Conservation (phyloP, 495 filamentous ascomycete genomes). For the Lophium mytilinum region DNA sequence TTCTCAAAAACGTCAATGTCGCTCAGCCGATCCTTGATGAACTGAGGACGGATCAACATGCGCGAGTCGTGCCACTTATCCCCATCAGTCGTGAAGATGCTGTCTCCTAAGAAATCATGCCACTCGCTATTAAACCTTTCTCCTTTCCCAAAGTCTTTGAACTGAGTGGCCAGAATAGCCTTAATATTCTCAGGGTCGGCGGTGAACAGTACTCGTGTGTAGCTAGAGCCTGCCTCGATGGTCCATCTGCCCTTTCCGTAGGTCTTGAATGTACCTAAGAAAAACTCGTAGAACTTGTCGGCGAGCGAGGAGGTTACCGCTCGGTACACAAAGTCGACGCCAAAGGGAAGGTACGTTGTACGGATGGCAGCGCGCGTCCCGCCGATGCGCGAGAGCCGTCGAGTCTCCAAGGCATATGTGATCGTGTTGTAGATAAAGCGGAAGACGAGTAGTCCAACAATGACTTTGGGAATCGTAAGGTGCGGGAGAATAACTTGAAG, state of each 20-base stretch:
- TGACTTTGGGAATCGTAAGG: not conserved
- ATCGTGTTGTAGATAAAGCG: not conserved
- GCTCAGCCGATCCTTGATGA: constrained; percentile 46
- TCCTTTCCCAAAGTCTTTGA: constrained; percentile 50
- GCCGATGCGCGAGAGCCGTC: constrained; percentile 18
- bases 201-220: constrained; percentile 41
- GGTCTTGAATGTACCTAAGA: constrained; percentile 42
- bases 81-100: constrained; percentile 54
- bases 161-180: constrained; percentile 47
- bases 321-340: constrained; percentile 52
- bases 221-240: constrained; percentile 41
- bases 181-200: constrained; percentile 52
- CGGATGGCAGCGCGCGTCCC: constrained; percentile 27
- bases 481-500: constrained; percentile 1
- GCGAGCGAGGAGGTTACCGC: constrained; percentile 43
- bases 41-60: constrained; percentile 49
- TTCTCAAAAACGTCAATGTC: constrained; percentile 47
- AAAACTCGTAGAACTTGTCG: constrained; percentile 52
- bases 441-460: constrained; percentile 2
- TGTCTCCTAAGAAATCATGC: constrained; percentile 48
- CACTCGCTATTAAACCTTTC: constrained; percentile 42
- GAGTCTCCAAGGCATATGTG: not conserved
- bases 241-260: constrained; percentile 41
- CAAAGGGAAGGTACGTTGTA: constrained; percentile 31
- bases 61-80: constrained; percentile 46